Evolutionary conservation across 306 rosid genomes (phyloP).

Genomic region (Vigna angularis): DNA sequence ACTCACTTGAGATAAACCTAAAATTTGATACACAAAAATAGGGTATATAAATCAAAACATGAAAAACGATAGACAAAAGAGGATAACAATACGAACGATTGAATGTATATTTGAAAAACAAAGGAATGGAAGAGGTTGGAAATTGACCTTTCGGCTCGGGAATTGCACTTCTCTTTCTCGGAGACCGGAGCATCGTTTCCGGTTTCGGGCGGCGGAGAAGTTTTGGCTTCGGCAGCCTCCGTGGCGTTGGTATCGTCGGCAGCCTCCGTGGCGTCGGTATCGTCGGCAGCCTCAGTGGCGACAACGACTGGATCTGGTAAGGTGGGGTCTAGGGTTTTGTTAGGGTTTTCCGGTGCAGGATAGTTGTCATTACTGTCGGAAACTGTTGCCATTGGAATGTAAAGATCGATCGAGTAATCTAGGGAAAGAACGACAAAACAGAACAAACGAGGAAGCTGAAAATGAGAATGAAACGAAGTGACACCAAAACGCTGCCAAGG

Average conservation of each 20-base stretch:
- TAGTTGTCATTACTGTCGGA: conserved; percentile 31
- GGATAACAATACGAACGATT: background rate
- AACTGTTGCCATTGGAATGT: conserved; percentile 57
- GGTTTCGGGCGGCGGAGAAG: conserved; percentile 23
- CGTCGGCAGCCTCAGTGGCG: background rate
- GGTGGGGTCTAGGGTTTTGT: conserved; percentile 60
- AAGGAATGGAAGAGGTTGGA: conserved; percentile 2
- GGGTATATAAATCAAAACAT: background rate
- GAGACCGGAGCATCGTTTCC: conserved; percentile 49
- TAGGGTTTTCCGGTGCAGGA: conserved; percentile 59
- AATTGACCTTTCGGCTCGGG: conserved; percentile 83
- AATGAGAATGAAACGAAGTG: conserved; percentile 19
- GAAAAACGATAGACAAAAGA: background rate
- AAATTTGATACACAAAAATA: background rate
- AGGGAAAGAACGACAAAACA: background rate
- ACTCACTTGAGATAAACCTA: conserved; percentile 18
- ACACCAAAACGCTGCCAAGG: background rate
- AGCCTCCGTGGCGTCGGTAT: background rate
- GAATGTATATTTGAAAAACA: background rate
- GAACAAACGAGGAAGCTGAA: background rate
- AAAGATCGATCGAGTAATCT: background rate
- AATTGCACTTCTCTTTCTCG: conserved; percentile 84
- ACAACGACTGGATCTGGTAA: conserved; percentile 41
- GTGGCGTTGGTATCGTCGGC: background rate
- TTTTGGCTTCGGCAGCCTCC: conserved; percentile 27